Evolutionary conservation across 2,329 filamentous ascomycete species (phyloP).

Genomic region (Alternaria gansuensis): DNA sequence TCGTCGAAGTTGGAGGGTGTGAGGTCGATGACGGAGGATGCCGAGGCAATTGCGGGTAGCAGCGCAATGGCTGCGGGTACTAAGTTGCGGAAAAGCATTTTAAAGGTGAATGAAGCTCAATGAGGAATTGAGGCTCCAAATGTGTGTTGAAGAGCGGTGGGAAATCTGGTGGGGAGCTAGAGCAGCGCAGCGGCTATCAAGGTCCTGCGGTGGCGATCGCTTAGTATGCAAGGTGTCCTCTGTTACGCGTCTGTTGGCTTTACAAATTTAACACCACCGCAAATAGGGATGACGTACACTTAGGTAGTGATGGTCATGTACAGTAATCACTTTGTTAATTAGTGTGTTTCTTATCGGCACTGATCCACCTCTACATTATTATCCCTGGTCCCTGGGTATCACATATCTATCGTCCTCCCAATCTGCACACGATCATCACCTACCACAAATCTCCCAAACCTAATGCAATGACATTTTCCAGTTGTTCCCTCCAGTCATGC

Average conservation of each 20-base stretch:
- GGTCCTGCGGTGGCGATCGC: constrained; percentile 33
- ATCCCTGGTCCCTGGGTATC: constrained; percentile 4
- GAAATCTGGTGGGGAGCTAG: constrained; percentile 28
- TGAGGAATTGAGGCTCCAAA: constrained; percentile 29
- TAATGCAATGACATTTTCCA: constrained; percentile 44
- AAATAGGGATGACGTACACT: constrained; percentile 9
- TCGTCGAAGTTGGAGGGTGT: constrained; percentile 91
- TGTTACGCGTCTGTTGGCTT: constrained; percentile 29
- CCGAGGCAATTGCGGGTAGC: constrained; percentile 59
- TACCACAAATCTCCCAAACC: background rate
- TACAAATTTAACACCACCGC: constrained; percentile 35
- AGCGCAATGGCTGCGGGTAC: constrained; percentile 47
- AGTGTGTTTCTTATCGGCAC: background rate
- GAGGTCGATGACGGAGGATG: constrained; percentile 88
- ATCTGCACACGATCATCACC: background rate
- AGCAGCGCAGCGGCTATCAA: constrained; percentile 24
- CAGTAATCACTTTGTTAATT: background rate
- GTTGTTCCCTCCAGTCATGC: constrained; percentile 41
- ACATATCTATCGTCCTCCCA: background rate
- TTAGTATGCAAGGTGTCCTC: constrained; percentile 47
- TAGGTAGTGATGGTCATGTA: background rate
- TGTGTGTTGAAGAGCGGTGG: constrained; percentile 26
- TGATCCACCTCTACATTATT: background rate
- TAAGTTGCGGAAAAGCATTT: constrained; percentile 47
- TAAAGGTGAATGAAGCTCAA: constrained; percentile 32